Base-by-base conservation (phyloP, 768 basidiomycete genomes). In the Termitomyces sp. region DNA sequence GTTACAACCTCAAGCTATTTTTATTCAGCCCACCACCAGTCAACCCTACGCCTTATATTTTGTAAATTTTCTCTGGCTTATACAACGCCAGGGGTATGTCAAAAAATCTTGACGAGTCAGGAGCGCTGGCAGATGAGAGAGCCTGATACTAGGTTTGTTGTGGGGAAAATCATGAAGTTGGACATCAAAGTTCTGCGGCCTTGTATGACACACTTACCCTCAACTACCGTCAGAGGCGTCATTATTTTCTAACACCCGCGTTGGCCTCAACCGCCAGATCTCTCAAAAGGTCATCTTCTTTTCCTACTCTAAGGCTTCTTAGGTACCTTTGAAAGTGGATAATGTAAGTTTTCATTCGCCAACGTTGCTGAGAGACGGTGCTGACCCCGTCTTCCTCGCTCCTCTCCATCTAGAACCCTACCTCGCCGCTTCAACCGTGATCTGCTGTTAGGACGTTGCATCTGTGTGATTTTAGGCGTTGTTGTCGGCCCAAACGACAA, bases 271-370 rank as follows among this genome's bases (percentile, higher is more conserved):
- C 42, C 38, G 45, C 53, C 54, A 59, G 46, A 59, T 27, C 58
- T 43, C 54, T 14, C 25, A 29, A 25, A 51, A 50, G 56, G 49
- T 58, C 46, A 53, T 37, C 25, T 50, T 47, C 37, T 61, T 48
- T 55, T 23, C 37, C 42, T 41, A 47, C 43, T 57, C 48, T 62
- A 51, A 56, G 53, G 50, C 44, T 38, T 54, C 40, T 34, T 44
- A 29, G n/a, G 45, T 56, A 51, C 43, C 56, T 57, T 48, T 38
- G 59, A 54, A 56, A 27, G 48, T 31, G 69, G n/a, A n/a, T 71
- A 69, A 68, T 69, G 72, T 73, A 72, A 72, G 71, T 73, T 66
- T 69, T 63, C 55, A 49, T 44, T 57, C 49, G 46, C 50, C 51
- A 62, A 35, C 47, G 29, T 48, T 56, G 41, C 41, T 44, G 38